Conservation (phyloP, 371 early-diverging fungal genomes). For the Mortierella sp. region DNA sequence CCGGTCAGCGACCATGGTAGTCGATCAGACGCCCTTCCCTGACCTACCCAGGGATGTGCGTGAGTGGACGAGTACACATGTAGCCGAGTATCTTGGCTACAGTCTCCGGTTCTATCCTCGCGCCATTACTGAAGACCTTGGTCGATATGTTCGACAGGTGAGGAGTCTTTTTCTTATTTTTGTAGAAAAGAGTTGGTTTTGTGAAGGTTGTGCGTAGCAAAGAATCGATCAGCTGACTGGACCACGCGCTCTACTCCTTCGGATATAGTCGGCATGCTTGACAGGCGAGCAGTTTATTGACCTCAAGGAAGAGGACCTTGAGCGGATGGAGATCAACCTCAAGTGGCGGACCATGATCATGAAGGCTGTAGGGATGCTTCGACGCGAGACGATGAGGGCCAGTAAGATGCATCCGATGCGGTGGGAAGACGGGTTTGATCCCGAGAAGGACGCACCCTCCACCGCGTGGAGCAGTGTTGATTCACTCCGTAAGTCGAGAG, state of each 20-base stretch:
- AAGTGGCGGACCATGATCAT: slow-evolving; percentile 52
- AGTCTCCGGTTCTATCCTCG: slow-evolving; percentile 40
- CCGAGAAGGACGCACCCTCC: slow-evolving; percentile 25
- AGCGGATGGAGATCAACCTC: slow-evolving; percentile 49
- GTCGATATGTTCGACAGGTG: slow-evolving; percentile 50
- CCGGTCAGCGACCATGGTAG: slow-evolving; percentile 29
- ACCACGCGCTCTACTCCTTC: background rate
- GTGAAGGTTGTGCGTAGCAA: too few species aligned
- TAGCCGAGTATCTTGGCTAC: slow-evolving; percentile 45
- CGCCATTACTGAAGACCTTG: slow-evolving; percentile 47
- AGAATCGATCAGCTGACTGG: background rate
- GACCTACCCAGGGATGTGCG: slow-evolving; percentile 43
- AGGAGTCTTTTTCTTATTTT: background rate
- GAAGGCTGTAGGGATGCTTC: slow-evolving; percentile 47
- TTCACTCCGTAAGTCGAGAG: too few species aligned
- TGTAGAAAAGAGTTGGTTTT: background rate
- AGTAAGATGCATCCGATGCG: slow-evolving; percentile 35
- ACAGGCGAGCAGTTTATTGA: slow-evolving; percentile 46
- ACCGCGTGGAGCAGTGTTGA: background rate
- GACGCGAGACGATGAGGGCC: slow-evolving; percentile 42
- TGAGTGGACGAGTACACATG: slow-evolving; percentile 42
- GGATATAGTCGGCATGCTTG: slow-evolving; percentile 31
- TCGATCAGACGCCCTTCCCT: slow-evolving; percentile 43
- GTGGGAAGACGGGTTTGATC: slow-evolving; percentile 47
- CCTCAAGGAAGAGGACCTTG: slow-evolving; percentile 43